Percentiles rank a stretch among this genome's conserved stretches.
Evolutionary conservation across 768 basidiomycete genomes (phyloP).

Genomic region (Kwoniella bestiolae): DNA sequence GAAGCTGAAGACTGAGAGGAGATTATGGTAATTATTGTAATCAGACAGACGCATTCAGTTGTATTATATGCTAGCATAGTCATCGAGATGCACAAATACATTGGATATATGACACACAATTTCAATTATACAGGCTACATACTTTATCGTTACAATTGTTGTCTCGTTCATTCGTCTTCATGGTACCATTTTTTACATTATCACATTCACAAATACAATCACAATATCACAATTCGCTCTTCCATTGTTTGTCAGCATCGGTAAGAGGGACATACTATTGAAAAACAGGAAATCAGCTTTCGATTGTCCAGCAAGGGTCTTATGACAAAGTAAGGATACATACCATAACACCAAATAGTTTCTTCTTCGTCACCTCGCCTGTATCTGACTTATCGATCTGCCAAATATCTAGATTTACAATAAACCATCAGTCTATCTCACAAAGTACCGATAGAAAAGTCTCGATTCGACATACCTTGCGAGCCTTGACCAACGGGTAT

Average conservation of each 20-base stretch:
- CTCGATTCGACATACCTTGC: conserved; percentile 56
- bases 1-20: conserved; percentile 31
- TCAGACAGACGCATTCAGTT: too few relatives aligned
- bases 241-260: conserved; percentile 51
- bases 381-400: conserved; percentile 77
- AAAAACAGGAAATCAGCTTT: conserved; percentile 1
- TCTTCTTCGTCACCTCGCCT: conserved; percentile 68
- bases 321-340: conserved; percentile 48
- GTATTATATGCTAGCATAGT: too few relatives aligned
- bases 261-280: conserved; percentile 58
- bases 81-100: neutral
- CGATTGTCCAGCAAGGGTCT: neutral
- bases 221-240: neutral
- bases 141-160: too few relatives aligned
- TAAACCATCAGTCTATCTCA: too few relatives aligned
- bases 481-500: conserved; percentile 76
- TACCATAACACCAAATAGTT: conserved; percentile 82
- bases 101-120: neutral
- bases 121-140: neutral
- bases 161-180: neutral
- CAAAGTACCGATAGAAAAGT: neutral
- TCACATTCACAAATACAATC: neutral
- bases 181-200: neutral
- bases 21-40: too few relatives aligned
- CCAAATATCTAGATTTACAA: conserved; percentile 60